Evolutionary conservation across 345 rosid species (phyloP).

Genomic region (Crucihimalaya himalaica): DNA sequence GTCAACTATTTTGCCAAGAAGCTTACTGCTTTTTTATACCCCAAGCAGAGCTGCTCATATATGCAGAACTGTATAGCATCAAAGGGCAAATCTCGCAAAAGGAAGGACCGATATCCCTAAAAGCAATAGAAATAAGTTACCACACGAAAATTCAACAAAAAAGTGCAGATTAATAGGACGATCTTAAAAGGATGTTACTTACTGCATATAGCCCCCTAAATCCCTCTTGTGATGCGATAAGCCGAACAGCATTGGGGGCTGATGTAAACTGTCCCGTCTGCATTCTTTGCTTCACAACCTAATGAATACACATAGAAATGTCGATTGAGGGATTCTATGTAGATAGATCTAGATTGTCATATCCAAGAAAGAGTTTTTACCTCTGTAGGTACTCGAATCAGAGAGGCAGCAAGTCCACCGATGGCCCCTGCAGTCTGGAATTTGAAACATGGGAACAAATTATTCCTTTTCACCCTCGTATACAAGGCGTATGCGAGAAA

Average conservation of each 20-base stretch:
- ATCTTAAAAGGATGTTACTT: conserved; percentile 32
- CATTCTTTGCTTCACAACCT: conserved; percentile 98
- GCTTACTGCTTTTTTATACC: conserved; percentile 79
- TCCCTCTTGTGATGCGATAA: conserved; percentile 77
- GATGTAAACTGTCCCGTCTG: conserved; percentile 91
- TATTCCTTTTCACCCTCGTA: conserved; percentile 2
- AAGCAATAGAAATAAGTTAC: conserved; percentile 17
- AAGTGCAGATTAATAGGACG: not conserved
- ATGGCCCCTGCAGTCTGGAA: conserved; percentile 88
- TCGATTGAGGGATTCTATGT: not conserved
- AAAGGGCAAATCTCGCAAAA: conserved; percentile 90
- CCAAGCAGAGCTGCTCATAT: conserved; percentile 91
- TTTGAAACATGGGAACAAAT: conserved; percentile 21
- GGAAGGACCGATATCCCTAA: conserved; percentile 89
- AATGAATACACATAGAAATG: conserved; percentile 19
- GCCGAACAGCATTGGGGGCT: conserved; percentile 80
- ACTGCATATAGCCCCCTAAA: conserved; percentile 90
- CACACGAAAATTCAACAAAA: conserved; percentile 9
- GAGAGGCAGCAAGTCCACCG: conserved; percentile 93
- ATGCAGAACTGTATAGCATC: conserved; percentile 97
- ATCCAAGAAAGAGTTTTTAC: conserved; percentile 36
- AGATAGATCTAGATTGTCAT: conserved; percentile 6
- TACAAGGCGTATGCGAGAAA: not conserved
- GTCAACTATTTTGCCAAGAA: conserved; percentile 20
- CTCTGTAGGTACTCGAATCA: conserved; percentile 96